These are phyloP conservation scores for Boletellus sp. DNA, from an alignment of 768 basidiomycete species.

Conservation along the genomic window DNA sequence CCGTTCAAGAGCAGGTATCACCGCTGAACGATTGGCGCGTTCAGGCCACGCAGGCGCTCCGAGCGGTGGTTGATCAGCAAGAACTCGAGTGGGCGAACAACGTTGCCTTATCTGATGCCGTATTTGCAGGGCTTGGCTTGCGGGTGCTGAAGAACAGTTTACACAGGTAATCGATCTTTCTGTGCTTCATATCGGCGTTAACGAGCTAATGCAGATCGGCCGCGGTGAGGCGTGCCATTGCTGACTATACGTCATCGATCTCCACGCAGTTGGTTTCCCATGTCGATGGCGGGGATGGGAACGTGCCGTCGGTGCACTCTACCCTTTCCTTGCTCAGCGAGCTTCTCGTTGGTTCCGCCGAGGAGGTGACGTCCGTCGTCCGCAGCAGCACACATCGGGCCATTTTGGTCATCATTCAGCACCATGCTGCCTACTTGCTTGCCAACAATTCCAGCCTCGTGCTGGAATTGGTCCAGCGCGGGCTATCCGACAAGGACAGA, in stretches of 20 bases:
- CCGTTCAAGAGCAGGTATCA: not conserved
- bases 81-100: slow-evolving; percentile 55
- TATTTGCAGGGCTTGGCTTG: slow-evolving; percentile 43
- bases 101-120: slow-evolving; percentile 36
- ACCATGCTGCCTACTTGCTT: slow-evolving; percentile 34
- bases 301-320: slow-evolving; percentile 26
- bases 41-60: slow-evolving; percentile 27
- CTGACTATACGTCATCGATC: slow-evolving; percentile 21
- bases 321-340: slow-evolving; percentile 34
- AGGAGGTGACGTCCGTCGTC: slow-evolving; percentile 46
- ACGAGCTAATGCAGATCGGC: slow-evolving; percentile 13
- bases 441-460: slow-evolving; percentile 31
- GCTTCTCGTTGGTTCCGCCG: slow-evolving; percentile 43
- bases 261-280: slow-evolving; percentile 8
- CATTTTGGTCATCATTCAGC: slow-evolving; percentile 40
- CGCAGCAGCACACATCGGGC: slow-evolving; percentile 42
- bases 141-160: slow-evolving; percentile 43
- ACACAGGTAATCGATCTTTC: slow-evolving; percentile 32
- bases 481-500: slow-evolving; percentile 53
- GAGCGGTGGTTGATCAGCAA: slow-evolving; percentile 44
- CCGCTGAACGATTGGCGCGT: slow-evolving; percentile 16
- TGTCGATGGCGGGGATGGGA: slow-evolving; percentile 1
- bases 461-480: slow-evolving; percentile 41
- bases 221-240: slow-evolving; percentile 15
- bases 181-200: slow-evolving; percentile 3